phyloP scores from a whole-genome alignment of 1,139 yeast species.

The Debaryomyces sp. region DNA sequence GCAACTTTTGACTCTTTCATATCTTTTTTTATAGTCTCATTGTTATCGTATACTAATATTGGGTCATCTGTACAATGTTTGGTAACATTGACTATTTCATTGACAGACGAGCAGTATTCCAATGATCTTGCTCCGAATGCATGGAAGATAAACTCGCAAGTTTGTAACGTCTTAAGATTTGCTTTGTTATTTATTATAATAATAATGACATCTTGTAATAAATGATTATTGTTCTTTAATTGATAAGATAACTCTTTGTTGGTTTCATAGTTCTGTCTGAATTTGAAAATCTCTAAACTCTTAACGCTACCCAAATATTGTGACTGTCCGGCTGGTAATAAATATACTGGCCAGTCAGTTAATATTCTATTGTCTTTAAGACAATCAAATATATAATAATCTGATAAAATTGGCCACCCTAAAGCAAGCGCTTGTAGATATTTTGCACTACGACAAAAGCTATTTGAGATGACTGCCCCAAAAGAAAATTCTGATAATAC shows the following conservation, averaged over 20 bases:
- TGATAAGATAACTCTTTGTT: conserved; percentile 35
- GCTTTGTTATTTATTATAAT: conserved; percentile 29
- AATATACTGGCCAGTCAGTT: conserved; percentile 53
- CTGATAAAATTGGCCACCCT: conserved; percentile 86
- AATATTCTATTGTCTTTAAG: conserved; percentile 25
- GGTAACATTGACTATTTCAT: not conserved
- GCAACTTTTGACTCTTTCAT: not conserved
- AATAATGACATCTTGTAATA: conserved; percentile 35
- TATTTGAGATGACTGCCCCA: conserved; percentile 66
- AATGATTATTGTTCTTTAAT: conserved; percentile 34
- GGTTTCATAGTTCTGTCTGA: conserved; percentile 30
- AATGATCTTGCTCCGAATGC: conserved; percentile 47
- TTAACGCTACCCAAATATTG: conserved; percentile 34
- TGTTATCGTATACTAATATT: conserved; percentile 31
- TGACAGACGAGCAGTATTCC: conserved; percentile 11
- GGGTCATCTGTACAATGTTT: conserved; percentile 5
- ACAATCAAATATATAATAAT: conserved; percentile 60
- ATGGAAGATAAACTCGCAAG: conserved; percentile 48
- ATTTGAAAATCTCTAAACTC: conserved; percentile 46
- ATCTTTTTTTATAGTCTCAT: conserved; percentile 7
- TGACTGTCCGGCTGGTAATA: conserved; percentile 75
- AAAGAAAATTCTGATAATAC: conserved; percentile 39
- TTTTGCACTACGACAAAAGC: conserved; percentile 66
- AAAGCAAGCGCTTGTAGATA: conserved; percentile 83
- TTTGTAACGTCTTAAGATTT: conserved; percentile 30